Evolutionary conservation across 768 basidiomycete genomes (phyloP), one percentile per base, ranked within the genome.

Genomic region (Russula lepida): DNA sequence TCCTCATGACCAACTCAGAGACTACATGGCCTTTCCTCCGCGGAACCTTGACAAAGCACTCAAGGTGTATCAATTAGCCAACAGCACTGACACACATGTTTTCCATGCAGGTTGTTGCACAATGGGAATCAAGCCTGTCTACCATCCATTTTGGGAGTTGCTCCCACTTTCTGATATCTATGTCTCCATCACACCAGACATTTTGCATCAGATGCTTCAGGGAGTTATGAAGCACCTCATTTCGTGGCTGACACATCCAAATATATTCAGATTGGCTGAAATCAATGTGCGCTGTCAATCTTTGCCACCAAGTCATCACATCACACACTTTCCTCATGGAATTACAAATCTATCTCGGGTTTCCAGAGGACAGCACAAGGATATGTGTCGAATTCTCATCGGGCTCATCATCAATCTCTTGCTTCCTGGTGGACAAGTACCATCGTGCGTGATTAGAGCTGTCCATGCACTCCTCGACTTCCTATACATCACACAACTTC

Each of bases 351-450:
- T n/a, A n/a, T n/a, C n/a, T n/a, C n/a, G n/a, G 1, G 39, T 71
- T 23, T 64, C 69, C 1, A 71, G 72, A 3, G 35, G 54, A 2
- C 70, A 73, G 47, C 71, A 71, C 52, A 55, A 49, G 11, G 60
- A 69, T 17, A 68, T 72, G 23, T 48, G 47, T 11, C 2, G 47
- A 7, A 15, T 48, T 15, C 47, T 48, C 8, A 9, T 48, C 9
- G 27, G 47, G 13, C 25, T 48, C n/a, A n/a, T n/a, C n/a, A n/a
- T n/a, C n/a, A n/a, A n/a, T n/a, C n/a, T n/a, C n/a, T n/a, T n/a
- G n/a, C n/a, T n/a, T n/a, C n/a, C n/a, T n/a, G n/a, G n/a, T n/a
- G n/a, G n/a, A n/a, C n/a, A n/a, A n/a, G n/a, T n/a, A n/a, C n/a
- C n/a, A n/a, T n/a, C n/a, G n/a, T n/a, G n/a, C n/a, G n/a, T n/a